These are phyloP conservation scores for Corylus avellana DNA, from an alignment of 306 rosid species.

Conservation along the genomic window DNA sequence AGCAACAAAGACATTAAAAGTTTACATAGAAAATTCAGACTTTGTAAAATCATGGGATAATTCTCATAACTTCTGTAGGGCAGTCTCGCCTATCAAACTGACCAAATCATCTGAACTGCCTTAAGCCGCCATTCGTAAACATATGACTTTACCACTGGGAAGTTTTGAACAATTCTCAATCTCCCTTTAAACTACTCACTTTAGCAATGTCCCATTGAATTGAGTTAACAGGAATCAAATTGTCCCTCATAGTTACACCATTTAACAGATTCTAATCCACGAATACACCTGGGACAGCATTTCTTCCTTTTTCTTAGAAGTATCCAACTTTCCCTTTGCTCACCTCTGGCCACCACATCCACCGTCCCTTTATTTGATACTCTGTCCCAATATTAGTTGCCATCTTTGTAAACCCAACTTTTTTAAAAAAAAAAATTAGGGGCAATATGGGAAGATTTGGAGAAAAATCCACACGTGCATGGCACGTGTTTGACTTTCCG, in stretches of 20 bases:
- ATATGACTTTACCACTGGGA: background rate
- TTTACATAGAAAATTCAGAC: constrained; percentile 7
- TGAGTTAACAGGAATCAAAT: background rate
- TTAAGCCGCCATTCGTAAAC: background rate
- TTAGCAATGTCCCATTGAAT: background rate
- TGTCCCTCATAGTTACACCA: background rate
- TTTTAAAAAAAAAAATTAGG: too few species aligned
- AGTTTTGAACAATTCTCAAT: background rate
- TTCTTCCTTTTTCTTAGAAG: background rate
- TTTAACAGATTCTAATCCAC: background rate
- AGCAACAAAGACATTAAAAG: constrained; percentile 16
- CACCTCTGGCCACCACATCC: background rate
- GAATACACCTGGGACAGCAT: background rate
- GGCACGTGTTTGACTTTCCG: too few species aligned
- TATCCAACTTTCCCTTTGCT: background rate
- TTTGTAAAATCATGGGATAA: background rate
- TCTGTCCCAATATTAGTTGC: background rate
- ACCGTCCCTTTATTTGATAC: background rate
- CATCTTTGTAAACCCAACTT: background rate
- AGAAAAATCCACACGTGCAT: too few species aligned
- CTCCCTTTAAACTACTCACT: background rate
- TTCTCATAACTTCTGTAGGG: background rate
- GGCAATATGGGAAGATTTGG: too few species aligned
- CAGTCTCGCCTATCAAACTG: background rate
- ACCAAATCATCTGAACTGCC: background rate